Conservation (phyloP, 2,329 filamentous ascomycete genomes). For the Endothia cerciana region DNA sequence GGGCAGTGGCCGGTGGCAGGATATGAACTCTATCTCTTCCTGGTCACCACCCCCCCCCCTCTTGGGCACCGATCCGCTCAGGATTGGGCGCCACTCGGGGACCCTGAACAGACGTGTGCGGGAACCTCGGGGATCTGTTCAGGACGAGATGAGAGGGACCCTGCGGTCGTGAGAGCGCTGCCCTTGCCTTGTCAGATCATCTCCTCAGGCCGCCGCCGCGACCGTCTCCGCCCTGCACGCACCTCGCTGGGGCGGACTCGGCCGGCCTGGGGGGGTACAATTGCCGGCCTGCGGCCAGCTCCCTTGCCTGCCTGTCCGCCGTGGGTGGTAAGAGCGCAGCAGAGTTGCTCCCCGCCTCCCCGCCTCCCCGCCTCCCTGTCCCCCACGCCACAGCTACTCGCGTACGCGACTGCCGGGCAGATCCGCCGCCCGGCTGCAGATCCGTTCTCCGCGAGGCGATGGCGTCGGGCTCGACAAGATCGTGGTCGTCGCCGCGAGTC, state of each 20-base stretch:
- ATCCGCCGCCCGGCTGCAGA: not conserved
- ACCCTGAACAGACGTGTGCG: not conserved
- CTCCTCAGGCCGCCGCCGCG: not conserved
- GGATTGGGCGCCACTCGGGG: not conserved
- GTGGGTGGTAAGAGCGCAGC: not conserved
- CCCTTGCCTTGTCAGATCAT: not conserved
- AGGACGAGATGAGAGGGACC: not conserved
- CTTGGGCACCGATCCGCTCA: not conserved
- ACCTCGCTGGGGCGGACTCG: not conserved
- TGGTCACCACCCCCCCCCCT: not conserved
- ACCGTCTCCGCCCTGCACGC: not conserved
- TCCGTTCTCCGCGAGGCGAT: not conserved
- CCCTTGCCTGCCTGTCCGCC: not conserved
- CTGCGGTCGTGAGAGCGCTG: too few species aligned
- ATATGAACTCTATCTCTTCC: not conserved
- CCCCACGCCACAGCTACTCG: too few species aligned
- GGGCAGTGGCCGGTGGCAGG: not conserved
- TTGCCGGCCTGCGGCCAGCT: not conserved
- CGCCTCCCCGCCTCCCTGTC: too few species aligned
- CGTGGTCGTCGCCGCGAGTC: conserved; percentile 33
- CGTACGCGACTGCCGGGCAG: conserved; percentile 10
- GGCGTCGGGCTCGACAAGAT: conserved; percentile 7
- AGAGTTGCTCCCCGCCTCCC: too few species aligned
- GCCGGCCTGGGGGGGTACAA: not conserved
- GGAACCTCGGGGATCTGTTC: not conserved